These are phyloP conservation scores for Candida sonorensis DNA, from an alignment of 805 yeast genomes.

Conservation along the genomic window DNA sequence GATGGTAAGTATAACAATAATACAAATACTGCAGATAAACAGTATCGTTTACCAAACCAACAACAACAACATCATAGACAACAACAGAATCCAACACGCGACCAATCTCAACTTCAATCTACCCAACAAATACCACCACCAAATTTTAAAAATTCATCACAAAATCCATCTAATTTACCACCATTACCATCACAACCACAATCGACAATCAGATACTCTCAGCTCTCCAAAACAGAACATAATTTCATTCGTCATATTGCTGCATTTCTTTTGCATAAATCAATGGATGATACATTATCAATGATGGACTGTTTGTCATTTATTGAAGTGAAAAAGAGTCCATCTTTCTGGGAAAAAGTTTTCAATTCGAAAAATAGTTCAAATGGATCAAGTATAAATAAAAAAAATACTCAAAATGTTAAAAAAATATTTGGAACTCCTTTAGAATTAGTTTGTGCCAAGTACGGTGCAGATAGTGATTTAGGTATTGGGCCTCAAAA, in stretches of 20 bases:
- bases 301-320: conserved; percentile 35
- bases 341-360: conserved; percentile 48
- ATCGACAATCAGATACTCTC: conserved; percentile 65
- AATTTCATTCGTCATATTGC: conserved; percentile 53
- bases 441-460: conserved; percentile 56
- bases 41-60: too few species aligned
- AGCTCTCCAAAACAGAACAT: conserved; percentile 51
- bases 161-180: background rate
- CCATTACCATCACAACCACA: too few species aligned
- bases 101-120: background rate
- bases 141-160: background rate
- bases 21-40: too few species aligned
- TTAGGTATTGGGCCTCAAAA: conserved; percentile 78
- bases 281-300: conserved; percentile 22
- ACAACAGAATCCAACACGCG: background rate
- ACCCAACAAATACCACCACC: background rate
- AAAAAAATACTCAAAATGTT: conserved; percentile 4
- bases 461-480: conserved; percentile 76
- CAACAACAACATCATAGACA: background rate
- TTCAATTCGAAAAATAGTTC: conserved; percentile 20
- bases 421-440: conserved; percentile 71
- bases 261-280: conserved; percentile 41
- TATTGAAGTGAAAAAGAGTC: conserved; percentile 36
- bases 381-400: conserved; percentile 1
- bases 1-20: too few species aligned